Percentiles rank a stretch among this genome's conserved stretches.
Conservation (phyloP, 257 asterid genomes). For the Nicotiana otophora region DNA sequence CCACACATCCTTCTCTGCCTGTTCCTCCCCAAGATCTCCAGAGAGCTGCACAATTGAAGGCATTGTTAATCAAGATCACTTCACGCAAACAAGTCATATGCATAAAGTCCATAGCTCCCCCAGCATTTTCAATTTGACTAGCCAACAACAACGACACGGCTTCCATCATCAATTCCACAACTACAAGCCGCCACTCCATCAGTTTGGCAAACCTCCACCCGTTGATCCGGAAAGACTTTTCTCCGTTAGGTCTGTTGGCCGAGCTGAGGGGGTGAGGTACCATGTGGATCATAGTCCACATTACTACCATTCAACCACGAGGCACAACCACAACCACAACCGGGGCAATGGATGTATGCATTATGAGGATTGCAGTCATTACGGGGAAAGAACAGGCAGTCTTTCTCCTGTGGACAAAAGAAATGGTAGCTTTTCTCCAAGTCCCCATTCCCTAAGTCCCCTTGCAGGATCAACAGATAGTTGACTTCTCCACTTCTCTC, state of each 20-base stretch:
- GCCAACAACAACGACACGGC: constrained; percentile 20
- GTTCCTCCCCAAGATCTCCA: constrained; percentile 37
- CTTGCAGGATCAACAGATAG: not conserved
- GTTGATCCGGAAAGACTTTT: constrained; percentile 39
- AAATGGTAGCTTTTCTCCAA: not conserved
- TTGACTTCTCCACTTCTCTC: not conserved
- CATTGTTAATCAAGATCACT: constrained; percentile 11
- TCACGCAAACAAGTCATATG: constrained; percentile 18
- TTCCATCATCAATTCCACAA: not conserved
- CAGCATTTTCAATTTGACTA: constrained; percentile 36
- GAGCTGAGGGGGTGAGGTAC: constrained; percentile 39
- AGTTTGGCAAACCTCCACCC: constrained; percentile 29
- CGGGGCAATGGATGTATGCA: constrained; percentile 32
- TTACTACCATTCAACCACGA: constrained; percentile 8
- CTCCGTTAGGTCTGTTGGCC: constrained; percentile 32
- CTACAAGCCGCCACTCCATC: constrained; percentile 20
- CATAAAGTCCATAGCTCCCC: constrained; percentile 68
- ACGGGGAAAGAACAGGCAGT: not conserved
- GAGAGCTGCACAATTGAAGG: constrained; percentile 39
- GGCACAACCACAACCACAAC: constrained; percentile 28
- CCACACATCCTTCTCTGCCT: not conserved
- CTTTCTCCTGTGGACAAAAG: not conserved
- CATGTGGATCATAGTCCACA: constrained; percentile 35
- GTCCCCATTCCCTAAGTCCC: not conserved
- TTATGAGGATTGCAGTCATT: not conserved